phyloP scores from a whole-genome alignment of 2,329 filamentous ascomycete species.

The Grosmannia serpens region DNA sequence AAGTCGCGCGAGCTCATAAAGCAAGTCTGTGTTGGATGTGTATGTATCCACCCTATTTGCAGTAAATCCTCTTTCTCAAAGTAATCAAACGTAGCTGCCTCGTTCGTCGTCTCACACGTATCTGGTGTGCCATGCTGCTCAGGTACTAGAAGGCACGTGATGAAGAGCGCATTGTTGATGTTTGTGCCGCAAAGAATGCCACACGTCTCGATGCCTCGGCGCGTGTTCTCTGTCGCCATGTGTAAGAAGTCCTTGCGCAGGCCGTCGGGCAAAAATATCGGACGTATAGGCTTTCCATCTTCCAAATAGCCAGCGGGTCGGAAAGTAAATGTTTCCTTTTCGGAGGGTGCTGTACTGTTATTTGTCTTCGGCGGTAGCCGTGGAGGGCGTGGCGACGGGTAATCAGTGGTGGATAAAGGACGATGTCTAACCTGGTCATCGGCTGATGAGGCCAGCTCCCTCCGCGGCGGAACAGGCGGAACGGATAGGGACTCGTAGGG shows the following conservation, averaged over 20 bases:
- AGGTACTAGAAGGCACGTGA: slow-evolving; percentile 78
- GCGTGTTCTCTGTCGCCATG: slow-evolving; percentile 66
- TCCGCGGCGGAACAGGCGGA: slow-evolving; percentile 1
- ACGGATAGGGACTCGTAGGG: background rate
- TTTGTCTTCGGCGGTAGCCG: slow-evolving; percentile 16
- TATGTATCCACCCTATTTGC: slow-evolving; percentile 94
- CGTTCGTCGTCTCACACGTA: slow-evolving; percentile 89
- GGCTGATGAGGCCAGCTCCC: background rate
- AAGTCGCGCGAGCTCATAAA: slow-evolving; percentile 94
- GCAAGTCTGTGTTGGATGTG: slow-evolving; percentile 90
- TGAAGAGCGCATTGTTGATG: slow-evolving; percentile 87
- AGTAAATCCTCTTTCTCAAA: slow-evolving; percentile 75
- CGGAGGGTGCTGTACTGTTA: background rate
- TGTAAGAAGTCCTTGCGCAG: slow-evolving; percentile 65
- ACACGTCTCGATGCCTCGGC: slow-evolving; percentile 79
- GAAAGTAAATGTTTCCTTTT: slow-evolving; percentile 58
- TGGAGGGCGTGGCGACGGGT: slow-evolving; percentile 6
- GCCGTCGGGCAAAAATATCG: slow-evolving; percentile 71
- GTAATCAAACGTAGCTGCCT: slow-evolving; percentile 75
- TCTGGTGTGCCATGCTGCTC: slow-evolving; percentile 84
- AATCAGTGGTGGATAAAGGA: background rate
- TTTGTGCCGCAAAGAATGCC: slow-evolving; percentile 86
- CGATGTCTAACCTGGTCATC: slow-evolving; percentile 1
- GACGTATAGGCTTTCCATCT: slow-evolving; percentile 74
- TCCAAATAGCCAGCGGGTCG: slow-evolving; percentile 80